Conservation (phyloP, 2,329 filamentous ascomycete genomes). For the Clonostachys chloroleuca region DNA sequence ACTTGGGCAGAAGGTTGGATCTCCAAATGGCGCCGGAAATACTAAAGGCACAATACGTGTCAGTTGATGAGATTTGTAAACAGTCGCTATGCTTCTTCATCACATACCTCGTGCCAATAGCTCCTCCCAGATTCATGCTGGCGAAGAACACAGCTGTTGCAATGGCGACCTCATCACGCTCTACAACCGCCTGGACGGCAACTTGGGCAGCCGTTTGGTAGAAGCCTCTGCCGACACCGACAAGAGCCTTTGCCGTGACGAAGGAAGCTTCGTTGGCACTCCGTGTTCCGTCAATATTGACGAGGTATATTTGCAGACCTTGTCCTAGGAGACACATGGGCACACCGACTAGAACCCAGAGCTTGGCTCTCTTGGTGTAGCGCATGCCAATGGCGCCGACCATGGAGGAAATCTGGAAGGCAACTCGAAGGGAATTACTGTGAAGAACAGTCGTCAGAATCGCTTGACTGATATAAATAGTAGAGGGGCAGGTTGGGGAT, state of each 20-base stretch:
- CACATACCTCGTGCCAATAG: constrained; percentile 20
- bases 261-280: constrained; percentile 24
- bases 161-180: constrained; percentile 25
- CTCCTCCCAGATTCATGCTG: constrained; percentile 21
- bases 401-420: constrained; percentile 28
- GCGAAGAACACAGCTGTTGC: constrained; percentile 27
- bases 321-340: constrained; percentile 26
- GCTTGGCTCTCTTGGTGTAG: constrained; percentile 25
- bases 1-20: constrained; percentile 16
- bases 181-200: constrained; percentile 24
- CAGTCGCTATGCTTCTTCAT: fast-evolving
- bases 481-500: neutral
- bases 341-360: constrained; percentile 21
- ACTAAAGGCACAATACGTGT: constrained; percentile 5
- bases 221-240: constrained; percentile 26
- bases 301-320: constrained; percentile 20
- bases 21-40: constrained; percentile 30
- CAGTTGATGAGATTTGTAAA: neutral
- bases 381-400: constrained; percentile 26
- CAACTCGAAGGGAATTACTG: constrained; percentile 21
- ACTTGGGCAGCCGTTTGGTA: constrained; percentile 22
- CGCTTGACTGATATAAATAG: neutral
- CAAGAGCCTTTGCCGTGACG: constrained; percentile 22
- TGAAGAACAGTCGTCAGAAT: neutral
- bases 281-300: constrained; percentile 13